Base-by-base conservation (phyloP, 768 basidiomycete genomes). In the Termitomyces sp. region DNA sequence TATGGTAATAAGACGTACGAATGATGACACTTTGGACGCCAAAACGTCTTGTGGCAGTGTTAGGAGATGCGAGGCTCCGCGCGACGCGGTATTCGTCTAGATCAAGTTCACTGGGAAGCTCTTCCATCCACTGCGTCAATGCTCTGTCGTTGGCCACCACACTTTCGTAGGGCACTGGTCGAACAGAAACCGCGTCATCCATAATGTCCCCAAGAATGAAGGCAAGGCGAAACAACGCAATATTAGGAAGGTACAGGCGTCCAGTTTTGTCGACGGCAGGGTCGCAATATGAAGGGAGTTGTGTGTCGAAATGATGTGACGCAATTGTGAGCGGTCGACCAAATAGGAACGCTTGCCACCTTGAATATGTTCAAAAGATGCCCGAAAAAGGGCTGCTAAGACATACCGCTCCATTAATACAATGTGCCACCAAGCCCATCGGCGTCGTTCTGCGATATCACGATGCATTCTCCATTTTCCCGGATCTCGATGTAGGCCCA, bases 351-450 rank as follows among this genome's bases (percentile, higher is more conserved):
- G 90, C 87, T 68, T 92, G 90, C 91, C 91, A 93, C 62, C 90
- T 90, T 63, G 20, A 66, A 20, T 58, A 55, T 46, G 59, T 53
- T 30, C 47, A 45, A 53, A 20, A 20, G 48, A 49, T 56, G 38
- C 42, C 24, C 20, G 53, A 53, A 51, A 58, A 58, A 55, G 46
- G 54, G 40, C 46, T 45, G 54, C 22, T 22, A 49, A 57, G 44
- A 36, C 81, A 36, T 53, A 88, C 89, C 90, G 78, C 74, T 92
- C 91, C 33, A 92, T 77, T 53, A 90, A 75, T 38, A 93, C 72
- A 59, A 90, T 89, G 70, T 93, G 89, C 91, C 91, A 93, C 91
- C 91, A 93, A 7, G 89, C 88, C 91, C 91, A 92, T 54, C 91
- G 77, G 52, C 92, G 77, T 57, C 91, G 80, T 68, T 92, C 91